These are phyloP conservation scores for Fusarium brevicatenulatum DNA, from an alignment of 2,329 filamentous ascomycete species.

Conservation along the genomic window DNA sequence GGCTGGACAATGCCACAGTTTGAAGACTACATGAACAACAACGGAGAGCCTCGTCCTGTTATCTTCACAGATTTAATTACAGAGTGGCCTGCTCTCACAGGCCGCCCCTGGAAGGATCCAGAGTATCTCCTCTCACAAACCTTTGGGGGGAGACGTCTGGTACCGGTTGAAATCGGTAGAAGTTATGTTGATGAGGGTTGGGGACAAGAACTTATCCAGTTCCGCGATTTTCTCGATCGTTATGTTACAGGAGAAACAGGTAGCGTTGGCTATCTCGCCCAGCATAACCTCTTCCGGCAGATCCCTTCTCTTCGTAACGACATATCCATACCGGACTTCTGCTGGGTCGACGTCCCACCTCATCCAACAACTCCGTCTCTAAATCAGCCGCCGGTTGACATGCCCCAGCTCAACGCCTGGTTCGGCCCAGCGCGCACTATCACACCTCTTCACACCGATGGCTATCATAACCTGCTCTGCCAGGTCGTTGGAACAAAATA, in stretches of 20 bases:
- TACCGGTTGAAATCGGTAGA: conserved; percentile 86
- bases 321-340: conserved; percentile 84
- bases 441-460: conserved; percentile 92
- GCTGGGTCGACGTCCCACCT: conserved; percentile 75
- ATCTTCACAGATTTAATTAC: conserved; percentile 72
- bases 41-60: conserved; percentile 65
- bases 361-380: conserved; percentile 54
- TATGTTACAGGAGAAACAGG: conserved; percentile 61
- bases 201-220: conserved; percentile 83
- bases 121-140: conserved; percentile 79
- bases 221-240: conserved; percentile 73
- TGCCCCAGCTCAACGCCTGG: conserved; percentile 88
- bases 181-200: conserved; percentile 89
- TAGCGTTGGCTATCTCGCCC: conserved; percentile 82
- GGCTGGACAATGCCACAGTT: conserved; percentile 68
- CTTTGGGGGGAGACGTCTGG: conserved; percentile 78
- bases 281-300: conserved; percentile 87
- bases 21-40: conserved; percentile 66
- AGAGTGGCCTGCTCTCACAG: conserved; percentile 80
- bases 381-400: conserved; percentile 57
- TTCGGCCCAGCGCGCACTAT: conserved; percentile 89
- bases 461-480: conserved; percentile 90
- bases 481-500: conserved; percentile 94
- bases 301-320: conserved; percentile 81
- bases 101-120: conserved; percentile 76